A percentile compares a stretch with the other conserved stretches of the same genome.
Conservation (phyloP, 2,329 filamentous ascomycete species). For the Anisogramma anomala region DNA sequence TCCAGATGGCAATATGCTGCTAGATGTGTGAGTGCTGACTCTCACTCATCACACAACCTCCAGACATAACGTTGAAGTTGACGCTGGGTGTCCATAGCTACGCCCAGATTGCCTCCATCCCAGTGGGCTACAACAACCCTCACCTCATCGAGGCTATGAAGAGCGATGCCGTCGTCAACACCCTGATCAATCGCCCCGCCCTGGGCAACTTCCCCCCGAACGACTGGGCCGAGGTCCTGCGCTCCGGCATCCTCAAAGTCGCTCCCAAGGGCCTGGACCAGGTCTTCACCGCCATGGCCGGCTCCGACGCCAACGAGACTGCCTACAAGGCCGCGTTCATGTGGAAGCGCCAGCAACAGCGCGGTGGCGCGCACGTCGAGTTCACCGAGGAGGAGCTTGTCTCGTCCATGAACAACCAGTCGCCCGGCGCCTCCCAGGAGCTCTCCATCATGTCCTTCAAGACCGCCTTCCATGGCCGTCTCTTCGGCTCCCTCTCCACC, state of each 20-base stretch:
- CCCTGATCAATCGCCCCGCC: slow-evolving; percentile 79
- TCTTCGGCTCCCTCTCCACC: slow-evolving; percentile 78
- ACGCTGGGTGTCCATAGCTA: slow-evolving; percentile 38
- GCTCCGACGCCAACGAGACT: slow-evolving; percentile 86
- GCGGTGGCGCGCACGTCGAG: slow-evolving; percentile 64
- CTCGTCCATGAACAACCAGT: slow-evolving; percentile 67
- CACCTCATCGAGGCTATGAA: slow-evolving; percentile 56
- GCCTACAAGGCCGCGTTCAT: slow-evolving; percentile 96
- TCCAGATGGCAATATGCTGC: slow-evolving; percentile 57
- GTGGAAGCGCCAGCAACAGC: slow-evolving; percentile 71
- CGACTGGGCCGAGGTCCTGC: slow-evolving; percentile 71
- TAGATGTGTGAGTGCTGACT: slow-evolving; percentile 50
- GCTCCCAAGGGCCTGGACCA: slow-evolving; percentile 76
- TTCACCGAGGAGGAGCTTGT: slow-evolving; percentile 68
- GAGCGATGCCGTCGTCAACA: slow-evolving; percentile 65
- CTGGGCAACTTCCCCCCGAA: slow-evolving; percentile 82
- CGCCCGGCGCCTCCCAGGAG: slow-evolving; percentile 58
- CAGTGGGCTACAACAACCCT: slow-evolving; percentile 87
- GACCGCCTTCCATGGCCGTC: slow-evolving; percentile 77
- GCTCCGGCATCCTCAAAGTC: slow-evolving; percentile 68
- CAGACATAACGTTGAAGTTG: no score
- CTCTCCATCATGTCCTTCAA: slow-evolving; percentile 85
- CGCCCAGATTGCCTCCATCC: slow-evolving; percentile 87
- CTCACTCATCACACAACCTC: not conserved
- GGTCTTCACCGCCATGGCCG: slow-evolving; percentile 82